Evolutionary conservation across 805 yeast species (phyloP).

Genomic region (Ogataea salicorniae): DNA sequence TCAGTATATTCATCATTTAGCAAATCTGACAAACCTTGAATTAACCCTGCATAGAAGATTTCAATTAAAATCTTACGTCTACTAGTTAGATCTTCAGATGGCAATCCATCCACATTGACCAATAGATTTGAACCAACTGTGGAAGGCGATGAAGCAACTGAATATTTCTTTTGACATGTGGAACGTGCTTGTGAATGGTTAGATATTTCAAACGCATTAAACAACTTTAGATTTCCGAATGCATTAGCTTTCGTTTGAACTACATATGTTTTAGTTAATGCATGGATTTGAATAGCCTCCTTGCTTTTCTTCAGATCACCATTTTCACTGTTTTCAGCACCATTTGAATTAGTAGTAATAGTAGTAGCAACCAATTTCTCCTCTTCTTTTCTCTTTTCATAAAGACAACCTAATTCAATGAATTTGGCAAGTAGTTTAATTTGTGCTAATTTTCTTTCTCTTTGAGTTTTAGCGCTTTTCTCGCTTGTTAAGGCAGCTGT

Average conservation of each 20-base stretch:
- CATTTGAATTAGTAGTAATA: not conserved
- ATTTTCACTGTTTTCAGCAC: not conserved
- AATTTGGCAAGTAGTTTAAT: conserved; percentile 33
- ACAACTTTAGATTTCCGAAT: conserved; percentile 57
- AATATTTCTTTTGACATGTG: not conserved
- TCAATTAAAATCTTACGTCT: conserved; percentile 50
- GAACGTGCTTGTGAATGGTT: conserved; percentile 2
- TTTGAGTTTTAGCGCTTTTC: conserved; percentile 30
- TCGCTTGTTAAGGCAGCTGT: conserved; percentile 13
- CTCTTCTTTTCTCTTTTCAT: conserved; percentile 8
- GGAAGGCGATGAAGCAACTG: no score
- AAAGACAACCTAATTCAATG: conserved; percentile 22
- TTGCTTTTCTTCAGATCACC: conserved; percentile 2
- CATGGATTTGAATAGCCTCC: conserved; percentile 32
- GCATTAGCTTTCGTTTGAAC: conserved; percentile 57
- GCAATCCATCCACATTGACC: conserved; percentile 37
- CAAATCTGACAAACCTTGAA: conserved; percentile 43
- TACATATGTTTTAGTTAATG: conserved; percentile 47
- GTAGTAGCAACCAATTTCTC: not conserved
- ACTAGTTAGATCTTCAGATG: conserved; percentile 58
- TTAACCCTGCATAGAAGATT: conserved; percentile 44
- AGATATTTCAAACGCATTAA: conserved; percentile 33
- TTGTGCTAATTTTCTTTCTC: conserved; percentile 32
- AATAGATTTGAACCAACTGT: conserved; percentile 9
- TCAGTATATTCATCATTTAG: conserved; percentile 48